Evolutionary conservation across 164 flowering plant genomes (phyloP).

Genomic region (Saururus chinensis): DNA sequence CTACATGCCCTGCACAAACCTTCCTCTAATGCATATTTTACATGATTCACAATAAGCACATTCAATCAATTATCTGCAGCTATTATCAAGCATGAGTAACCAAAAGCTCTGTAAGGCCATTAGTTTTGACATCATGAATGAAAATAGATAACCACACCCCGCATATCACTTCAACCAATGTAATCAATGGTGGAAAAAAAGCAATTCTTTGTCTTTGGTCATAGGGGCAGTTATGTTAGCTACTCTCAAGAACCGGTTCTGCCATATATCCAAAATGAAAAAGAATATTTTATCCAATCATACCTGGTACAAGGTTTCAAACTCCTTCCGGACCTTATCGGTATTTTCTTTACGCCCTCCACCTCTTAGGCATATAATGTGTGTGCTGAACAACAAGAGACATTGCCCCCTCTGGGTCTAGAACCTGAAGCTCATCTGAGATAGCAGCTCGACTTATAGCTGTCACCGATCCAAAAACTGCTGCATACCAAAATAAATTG

Average conservation of each 20-base stretch:
- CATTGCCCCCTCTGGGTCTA: constrained; percentile 88
- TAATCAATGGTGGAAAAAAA: background rate
- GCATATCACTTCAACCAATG: background rate
- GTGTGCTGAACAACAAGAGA: constrained; percentile 82
- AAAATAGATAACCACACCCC: background rate
- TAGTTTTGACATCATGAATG: background rate
- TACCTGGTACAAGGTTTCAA: constrained; percentile 95
- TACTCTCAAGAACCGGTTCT: background rate
- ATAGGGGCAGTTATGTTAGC: background rate
- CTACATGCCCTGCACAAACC: too few species aligned
- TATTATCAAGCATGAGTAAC: too few species aligned
- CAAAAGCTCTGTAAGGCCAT: too few species aligned
- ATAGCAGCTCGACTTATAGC: constrained; percentile 87
- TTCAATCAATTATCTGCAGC: too few species aligned
- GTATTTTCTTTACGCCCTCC: constrained; percentile 93
- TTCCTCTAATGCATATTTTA: too few species aligned
- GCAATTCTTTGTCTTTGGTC: background rate
- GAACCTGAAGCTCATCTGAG: constrained; percentile 74
- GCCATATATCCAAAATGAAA: background rate
- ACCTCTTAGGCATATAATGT: constrained; percentile 92
- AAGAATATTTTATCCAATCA: background rate
- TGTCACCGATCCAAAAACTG: constrained; percentile 92
- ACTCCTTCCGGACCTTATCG: constrained; percentile 64
- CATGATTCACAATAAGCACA: too few species aligned
- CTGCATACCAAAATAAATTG: constrained; percentile 94